Conservation (phyloP, 345 rosid genomes). For the Abelmoschus esculentus region DNA sequence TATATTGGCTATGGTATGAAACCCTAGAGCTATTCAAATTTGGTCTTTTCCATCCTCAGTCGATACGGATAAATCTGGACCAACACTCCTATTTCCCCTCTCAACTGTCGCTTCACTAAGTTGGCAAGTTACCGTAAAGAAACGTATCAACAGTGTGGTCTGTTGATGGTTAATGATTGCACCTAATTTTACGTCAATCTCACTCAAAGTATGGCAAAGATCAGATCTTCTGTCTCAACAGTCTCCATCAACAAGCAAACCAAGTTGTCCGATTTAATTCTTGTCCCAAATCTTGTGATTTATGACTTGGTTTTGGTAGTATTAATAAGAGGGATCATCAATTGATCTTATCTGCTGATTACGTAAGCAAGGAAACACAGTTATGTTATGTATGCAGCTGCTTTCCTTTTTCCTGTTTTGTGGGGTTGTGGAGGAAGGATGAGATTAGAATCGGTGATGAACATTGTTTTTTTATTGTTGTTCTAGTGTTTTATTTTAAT, state of each 20-base stretch:
- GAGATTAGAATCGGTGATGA: no score
- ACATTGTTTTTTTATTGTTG: no score
- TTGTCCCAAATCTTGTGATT: no score
- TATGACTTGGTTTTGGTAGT: no score
- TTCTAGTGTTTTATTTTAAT: no score
- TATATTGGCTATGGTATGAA: constrained; percentile 10
- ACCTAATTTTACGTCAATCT: background rate
- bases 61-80: background rate
- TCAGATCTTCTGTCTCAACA: background rate
- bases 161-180: background rate
- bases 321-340: no score
- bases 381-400: no score
- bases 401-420: no score
- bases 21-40: constrained; percentile 11
- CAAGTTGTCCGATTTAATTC: no score
- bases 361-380: no score
- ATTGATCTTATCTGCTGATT: no score
- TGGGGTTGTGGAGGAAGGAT: no score
- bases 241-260: background rate
- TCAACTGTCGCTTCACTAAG: background rate
- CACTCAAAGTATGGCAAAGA: background rate
- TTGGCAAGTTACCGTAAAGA: background rate
- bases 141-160: background rate
- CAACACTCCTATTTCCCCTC: background rate
- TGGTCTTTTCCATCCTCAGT: background rate